These are phyloP conservation scores for Blastobotrys malaysiensis DNA, from an alignment of 1,139 yeast genomes.

Conservation along the genomic window DNA sequence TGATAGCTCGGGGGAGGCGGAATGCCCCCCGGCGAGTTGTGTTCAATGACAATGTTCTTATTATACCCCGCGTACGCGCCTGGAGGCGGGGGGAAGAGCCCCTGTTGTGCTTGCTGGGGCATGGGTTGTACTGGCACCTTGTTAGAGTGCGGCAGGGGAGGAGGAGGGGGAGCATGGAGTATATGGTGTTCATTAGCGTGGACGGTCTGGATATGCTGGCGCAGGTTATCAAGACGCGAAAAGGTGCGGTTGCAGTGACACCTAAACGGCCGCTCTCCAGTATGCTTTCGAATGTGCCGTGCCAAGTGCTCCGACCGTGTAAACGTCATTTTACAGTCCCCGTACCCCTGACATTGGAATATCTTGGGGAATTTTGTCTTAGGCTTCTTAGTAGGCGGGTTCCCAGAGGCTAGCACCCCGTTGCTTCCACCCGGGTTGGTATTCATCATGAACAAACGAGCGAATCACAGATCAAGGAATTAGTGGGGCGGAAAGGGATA, in stretches of 20 bases:
- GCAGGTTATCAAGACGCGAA: slow-evolving; percentile 76
- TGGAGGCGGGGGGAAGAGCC: background rate
- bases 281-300: slow-evolving; percentile 86
- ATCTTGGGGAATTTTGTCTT: slow-evolving; percentile 41
- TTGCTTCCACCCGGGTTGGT: background rate
- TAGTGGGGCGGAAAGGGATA: no score
- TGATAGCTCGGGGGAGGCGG: slow-evolving; percentile 4
- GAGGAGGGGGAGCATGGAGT: slow-evolving; percentile 30
- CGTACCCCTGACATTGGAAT: slow-evolving; percentile 82
- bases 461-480: no score
- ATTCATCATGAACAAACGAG: background rate
- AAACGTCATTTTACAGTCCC: slow-evolving; percentile 83
- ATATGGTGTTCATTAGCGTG: slow-evolving; percentile 69
- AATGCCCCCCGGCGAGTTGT: slow-evolving; percentile 6
- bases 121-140: slow-evolving; percentile 19
- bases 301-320: slow-evolving; percentile 88
- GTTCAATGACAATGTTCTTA: slow-evolving; percentile 16
- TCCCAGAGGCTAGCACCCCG: slow-evolving; percentile 6
- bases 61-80: slow-evolving; percentile 3
- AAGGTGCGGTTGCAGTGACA: slow-evolving; percentile 83
- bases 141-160: slow-evolving; percentile 25
- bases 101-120: slow-evolving; percentile 8
- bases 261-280: slow-evolving; percentile 91
- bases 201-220: slow-evolving; percentile 91
- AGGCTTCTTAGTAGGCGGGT: slow-evolving; percentile 19